Conservation (phyloP, 1,284 basidiomycete genomes). For the Pulchroboletus neoregius region DNA sequence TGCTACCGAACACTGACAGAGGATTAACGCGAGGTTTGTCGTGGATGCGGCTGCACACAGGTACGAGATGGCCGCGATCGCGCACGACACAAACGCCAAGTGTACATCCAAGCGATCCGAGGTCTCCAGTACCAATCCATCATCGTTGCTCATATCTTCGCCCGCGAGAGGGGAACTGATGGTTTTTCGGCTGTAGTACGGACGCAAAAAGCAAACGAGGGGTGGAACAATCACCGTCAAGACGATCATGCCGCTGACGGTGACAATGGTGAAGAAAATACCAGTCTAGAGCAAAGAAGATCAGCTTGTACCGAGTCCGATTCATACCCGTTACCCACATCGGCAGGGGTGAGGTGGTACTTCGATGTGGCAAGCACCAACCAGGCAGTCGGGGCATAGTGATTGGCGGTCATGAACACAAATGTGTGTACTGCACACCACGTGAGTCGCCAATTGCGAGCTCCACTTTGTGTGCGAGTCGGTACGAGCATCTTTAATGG, state of each 20-base stretch:
- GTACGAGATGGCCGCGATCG: slow-evolving; percentile 14
- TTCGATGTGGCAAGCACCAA: slow-evolving; percentile 28
- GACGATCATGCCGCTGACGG: slow-evolving; percentile 14
- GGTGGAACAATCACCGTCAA: slow-evolving; percentile 17
- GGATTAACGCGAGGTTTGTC: slow-evolving; percentile 8
- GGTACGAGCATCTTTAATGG: slow-evolving; percentile 30
- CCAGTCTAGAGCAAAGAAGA: slow-evolving; percentile 19
- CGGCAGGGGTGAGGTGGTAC: slow-evolving; percentile 22
- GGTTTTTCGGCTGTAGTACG: slow-evolving; percentile 15
- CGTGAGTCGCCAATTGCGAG: slow-evolving; percentile 31
- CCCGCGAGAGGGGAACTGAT: not conserved
- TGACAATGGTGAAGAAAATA: slow-evolving; percentile 18
- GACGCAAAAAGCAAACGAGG: slow-evolving; percentile 20
- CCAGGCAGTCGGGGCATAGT: slow-evolving; percentile 21
- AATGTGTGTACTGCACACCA: slow-evolving; percentile 29
- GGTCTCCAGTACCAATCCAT: slow-evolving; percentile 12
- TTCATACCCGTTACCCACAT: slow-evolving; percentile 16
- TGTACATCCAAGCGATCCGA: slow-evolving; percentile 34
- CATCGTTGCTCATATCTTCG: not conserved
- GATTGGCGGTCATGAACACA: slow-evolving; percentile 17
- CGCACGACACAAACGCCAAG: slow-evolving; percentile 23
- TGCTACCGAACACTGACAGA: slow-evolving; percentile 12
- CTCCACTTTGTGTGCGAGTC: slow-evolving; percentile 19
- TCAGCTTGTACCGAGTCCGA: not conserved
- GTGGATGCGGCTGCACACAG: slow-evolving; percentile 19